Base-by-base conservation (phyloP, 805 yeast species). In the Metahyphopichia silvanorum region DNA sequence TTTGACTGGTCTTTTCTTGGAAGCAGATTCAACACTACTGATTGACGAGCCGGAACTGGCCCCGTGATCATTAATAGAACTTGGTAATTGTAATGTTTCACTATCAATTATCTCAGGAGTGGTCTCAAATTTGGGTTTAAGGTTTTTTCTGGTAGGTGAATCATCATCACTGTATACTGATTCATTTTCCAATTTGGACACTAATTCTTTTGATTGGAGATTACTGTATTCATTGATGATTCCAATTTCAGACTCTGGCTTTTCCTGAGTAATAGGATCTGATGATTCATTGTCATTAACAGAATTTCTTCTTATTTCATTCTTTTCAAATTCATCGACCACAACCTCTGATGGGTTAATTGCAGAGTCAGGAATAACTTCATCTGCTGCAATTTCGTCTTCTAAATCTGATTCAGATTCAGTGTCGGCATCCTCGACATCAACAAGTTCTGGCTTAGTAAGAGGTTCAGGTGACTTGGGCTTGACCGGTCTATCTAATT, bases 1-100 rank as follows among this genome's bases (percentile, higher is more conserved):
- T 60, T 71, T 65, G 44, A 68, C 67, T 11, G 79, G 77, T n/a
- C 42, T 51, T 35, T 47, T 52, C 11, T 33, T 27, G n/a, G 37
- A 21, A 18, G 34, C 44, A 4, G 59, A 42, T 16, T 63, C 68
- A 21, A 45, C 35, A 32, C 57, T 53, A 17, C 46, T 37, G 16
- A 60, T 38, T 2, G 70, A 63, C 3, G 66, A 57, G 4, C 54
- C 50, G 3, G 63, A 53, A 30, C 57, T 51, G 16, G 18, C 31
- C 10, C 44, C 44, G n/a, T 34, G 40, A 15, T 32, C 32, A 3
- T 37, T 23, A 5, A 29, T 13, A 8, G 29, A 19, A 16, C 39
- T 33, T 13, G 51, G 50, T 10, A 49, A 24, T 19, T 35, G 43
- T 14, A 40, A 32, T 7, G 43, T 29, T 9, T 40, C 39, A 7